phyloP scores from a whole-genome alignment of 31 red algal species.

The Bonnemaisonia californica region DNA sequence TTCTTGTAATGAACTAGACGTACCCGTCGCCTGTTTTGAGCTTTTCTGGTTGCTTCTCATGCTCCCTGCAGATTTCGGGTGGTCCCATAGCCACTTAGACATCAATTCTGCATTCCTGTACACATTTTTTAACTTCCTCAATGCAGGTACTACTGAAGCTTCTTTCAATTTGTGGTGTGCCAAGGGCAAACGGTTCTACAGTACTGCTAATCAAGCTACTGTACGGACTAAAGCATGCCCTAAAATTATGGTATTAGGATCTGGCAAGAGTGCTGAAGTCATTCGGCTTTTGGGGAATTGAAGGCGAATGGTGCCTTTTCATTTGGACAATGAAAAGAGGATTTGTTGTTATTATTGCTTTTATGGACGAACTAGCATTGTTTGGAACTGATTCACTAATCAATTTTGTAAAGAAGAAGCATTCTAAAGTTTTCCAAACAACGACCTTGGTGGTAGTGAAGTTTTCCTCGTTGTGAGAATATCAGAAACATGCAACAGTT shows the following conservation, averaged over 20 bases:
- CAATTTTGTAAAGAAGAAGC: too few species aligned
- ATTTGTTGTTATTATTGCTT: too few species aligned
- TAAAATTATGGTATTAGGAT: background rate
- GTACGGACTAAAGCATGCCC: background rate
- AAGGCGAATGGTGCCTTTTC: too few species aligned
- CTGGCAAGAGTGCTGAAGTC: too few species aligned
- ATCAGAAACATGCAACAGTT: too few species aligned
- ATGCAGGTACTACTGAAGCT: background rate
- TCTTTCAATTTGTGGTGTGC: background rate
- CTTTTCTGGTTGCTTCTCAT: background rate
- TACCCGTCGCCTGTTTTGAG: constrained; percentile 5
- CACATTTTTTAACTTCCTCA: background rate
- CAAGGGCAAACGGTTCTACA: background rate
- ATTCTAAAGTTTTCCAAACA: too few species aligned
- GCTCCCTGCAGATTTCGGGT: background rate
- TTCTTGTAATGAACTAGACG: background rate
- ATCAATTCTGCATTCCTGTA: constrained; percentile 22
- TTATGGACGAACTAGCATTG: too few species aligned
- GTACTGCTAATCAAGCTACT: background rate
- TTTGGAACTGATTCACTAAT: too few species aligned
- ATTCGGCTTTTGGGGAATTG: too few species aligned
- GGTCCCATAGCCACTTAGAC: background rate
- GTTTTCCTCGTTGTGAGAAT: too few species aligned
- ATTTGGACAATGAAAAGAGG: too few species aligned
- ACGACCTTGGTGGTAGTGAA: too few species aligned